phyloP scores from a whole-genome alignment of 371 early-diverging fungal genomes.

The Mucor lusitanicus region DNA sequence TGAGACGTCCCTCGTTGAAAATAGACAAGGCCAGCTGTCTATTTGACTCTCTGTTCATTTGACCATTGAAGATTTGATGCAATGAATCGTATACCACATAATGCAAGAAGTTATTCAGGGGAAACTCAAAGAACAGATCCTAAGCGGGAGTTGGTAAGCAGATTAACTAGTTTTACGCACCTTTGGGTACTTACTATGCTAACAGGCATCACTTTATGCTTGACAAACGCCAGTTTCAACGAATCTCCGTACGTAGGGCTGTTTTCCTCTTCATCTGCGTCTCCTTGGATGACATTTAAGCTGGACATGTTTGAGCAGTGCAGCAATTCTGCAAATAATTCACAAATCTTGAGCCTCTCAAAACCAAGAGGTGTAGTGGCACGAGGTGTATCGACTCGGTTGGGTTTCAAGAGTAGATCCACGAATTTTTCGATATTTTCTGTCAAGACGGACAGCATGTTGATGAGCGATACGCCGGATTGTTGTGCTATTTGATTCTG shows the following conservation, averaged over 20 bases:
- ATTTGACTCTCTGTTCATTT: constrained; percentile 62
- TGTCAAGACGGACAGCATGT: constrained; percentile 79
- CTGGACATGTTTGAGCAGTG: constrained; percentile 82
- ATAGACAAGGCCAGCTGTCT: constrained; percentile 73
- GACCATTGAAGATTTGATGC: constrained; percentile 89
- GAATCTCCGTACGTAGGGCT: constrained; percentile 63
- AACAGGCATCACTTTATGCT: constrained; percentile 61
- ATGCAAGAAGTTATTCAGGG: constrained; percentile 95
- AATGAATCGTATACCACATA: constrained; percentile 95
- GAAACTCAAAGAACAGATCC: constrained; percentile 85
- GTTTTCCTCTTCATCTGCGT: not conserved
- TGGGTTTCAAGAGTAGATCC: constrained; percentile 54
- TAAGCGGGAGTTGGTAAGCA: not conserved
- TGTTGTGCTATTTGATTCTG: constrained; percentile 14
- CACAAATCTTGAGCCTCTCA: constrained; percentile 90
- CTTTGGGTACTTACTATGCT: constrained; percentile 36
- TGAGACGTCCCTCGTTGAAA: constrained; percentile 79
- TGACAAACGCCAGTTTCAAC: constrained; percentile 66
- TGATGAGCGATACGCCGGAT: constrained; percentile 58
- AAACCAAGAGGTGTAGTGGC: constrained; percentile 80
- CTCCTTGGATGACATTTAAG: constrained; percentile 44
- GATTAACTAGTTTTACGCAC: not conserved
- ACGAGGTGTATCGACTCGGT: constrained; percentile 16
- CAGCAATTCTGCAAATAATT: constrained; percentile 93
- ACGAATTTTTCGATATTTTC: constrained; percentile 70